Evolutionary conservation across 2,329 filamentous ascomycete species (phyloP).

Genomic region (Sarocladium brachiariae): DNA sequence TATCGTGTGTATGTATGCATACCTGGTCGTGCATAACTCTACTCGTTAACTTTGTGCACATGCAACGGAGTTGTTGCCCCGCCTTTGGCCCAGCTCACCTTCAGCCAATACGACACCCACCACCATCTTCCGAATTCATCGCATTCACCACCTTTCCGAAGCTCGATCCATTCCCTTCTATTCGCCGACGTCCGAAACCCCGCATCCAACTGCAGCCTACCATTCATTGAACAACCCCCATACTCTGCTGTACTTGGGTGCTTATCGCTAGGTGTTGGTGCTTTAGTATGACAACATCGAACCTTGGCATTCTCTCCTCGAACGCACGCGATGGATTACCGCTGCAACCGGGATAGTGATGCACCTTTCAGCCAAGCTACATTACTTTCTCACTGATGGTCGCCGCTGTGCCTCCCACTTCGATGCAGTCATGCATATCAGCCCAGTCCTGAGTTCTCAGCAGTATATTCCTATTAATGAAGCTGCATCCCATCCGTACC

Average conservation of each 20-base stretch:
- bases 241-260: not conserved
- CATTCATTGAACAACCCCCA: not conserved
- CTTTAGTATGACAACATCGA: conserved; percentile 1
- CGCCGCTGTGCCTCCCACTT: not conserved
- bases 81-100: not conserved
- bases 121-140: conserved; percentile 5
- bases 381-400: not conserved
- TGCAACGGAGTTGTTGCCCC: not conserved
- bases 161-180: not conserved
- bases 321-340: too few relatives aligned
- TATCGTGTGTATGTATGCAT: too few relatives aligned
- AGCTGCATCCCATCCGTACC: not conserved
- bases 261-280: not conserved
- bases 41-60: too few relatives aligned
- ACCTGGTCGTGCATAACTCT: too few relatives aligned
- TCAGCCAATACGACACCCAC: not conserved
- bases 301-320: not conserved
- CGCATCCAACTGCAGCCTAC: not conserved
- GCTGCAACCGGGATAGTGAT: conserved; percentile 2
- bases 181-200: not conserved
- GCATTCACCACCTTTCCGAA: not conserved
- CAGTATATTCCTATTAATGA: not conserved
- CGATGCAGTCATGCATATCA: not conserved
- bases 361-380: not conserved
- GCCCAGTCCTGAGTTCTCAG: not conserved